Conservation (phyloP, 106 monocot genomes). For the Dendrobium nobile region DNA sequence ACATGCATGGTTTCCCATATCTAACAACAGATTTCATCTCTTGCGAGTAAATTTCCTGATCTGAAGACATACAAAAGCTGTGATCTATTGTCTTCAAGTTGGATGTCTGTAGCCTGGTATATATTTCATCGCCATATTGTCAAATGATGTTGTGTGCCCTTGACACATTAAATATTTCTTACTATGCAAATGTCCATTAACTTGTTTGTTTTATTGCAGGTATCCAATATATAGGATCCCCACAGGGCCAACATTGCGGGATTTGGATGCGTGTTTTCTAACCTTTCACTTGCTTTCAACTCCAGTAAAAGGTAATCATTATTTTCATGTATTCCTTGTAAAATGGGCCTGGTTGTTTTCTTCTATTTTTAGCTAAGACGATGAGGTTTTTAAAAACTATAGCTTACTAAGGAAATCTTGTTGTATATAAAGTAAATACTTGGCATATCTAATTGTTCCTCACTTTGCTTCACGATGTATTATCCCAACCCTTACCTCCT, state of each 20-base stretch:
- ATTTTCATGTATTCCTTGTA: neutral
- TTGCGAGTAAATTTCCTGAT: conserved; percentile 65
- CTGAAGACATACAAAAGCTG: conserved; percentile 81
- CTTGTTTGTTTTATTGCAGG: conserved; percentile 30
- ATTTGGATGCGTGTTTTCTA: conserved; percentile 90
- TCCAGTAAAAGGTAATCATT: conserved; percentile 46
- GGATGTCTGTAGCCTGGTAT: conserved; percentile 96
- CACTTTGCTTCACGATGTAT: too few species aligned
- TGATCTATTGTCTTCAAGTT: conserved; percentile 73
- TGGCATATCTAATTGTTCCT: too few species aligned
- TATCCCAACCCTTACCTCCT: too few species aligned
- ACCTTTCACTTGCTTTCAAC: conserved; percentile 71
- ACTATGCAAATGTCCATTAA: neutral
- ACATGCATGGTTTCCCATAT: neutral
- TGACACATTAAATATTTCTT: neutral
- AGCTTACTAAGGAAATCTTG: too few species aligned
- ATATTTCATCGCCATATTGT: neutral
- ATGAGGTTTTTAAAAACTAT: neutral
- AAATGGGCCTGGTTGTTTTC: too few species aligned
- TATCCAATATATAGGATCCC: conserved; percentile 98
- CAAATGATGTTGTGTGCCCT: too few species aligned
- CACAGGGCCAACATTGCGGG: conserved; percentile 71
- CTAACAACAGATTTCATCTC: conserved; percentile 50
- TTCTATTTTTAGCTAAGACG: neutral
- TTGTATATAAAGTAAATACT: too few species aligned